Evolutionary conservation across 2,329 filamentous ascomycete species (phyloP).

Genomic region (Drechmeria coniospora): DNA sequence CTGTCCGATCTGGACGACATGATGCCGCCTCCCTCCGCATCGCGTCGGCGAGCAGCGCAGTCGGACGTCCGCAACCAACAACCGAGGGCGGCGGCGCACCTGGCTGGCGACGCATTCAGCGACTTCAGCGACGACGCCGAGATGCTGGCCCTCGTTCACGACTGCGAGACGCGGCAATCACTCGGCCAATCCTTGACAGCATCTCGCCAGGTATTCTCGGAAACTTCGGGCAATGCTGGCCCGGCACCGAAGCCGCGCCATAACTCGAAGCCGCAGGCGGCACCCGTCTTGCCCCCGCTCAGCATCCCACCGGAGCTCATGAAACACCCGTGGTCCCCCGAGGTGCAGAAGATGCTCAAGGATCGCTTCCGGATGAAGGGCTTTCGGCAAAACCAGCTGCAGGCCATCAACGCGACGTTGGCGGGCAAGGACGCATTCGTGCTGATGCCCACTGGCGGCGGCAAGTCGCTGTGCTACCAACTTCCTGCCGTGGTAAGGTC

Average conservation of each 20-base stretch:
- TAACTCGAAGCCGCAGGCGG: slow-evolving; percentile 16
- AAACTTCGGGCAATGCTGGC: slow-evolving; percentile 32
- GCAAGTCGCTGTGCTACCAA: slow-evolving; percentile 95
- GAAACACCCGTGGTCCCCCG: slow-evolving; percentile 66
- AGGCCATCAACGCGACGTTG: slow-evolving; percentile 90
- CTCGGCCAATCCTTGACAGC: slow-evolving; percentile 8
- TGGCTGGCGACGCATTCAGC: slow-evolving; percentile 21
- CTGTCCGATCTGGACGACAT: slow-evolving; percentile 9
- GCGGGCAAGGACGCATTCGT: slow-evolving; percentile 82
- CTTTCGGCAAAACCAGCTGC: slow-evolving; percentile 81
- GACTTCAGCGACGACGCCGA: slow-evolving; percentile 35
- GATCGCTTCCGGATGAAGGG: slow-evolving; percentile 72
- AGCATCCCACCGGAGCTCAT: slow-evolving; percentile 38
- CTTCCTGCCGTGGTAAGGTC: slow-evolving; percentile 71
- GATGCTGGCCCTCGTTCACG: slow-evolving; percentile 35
- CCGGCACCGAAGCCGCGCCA: slow-evolving; percentile 16
- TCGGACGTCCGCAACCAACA: slow-evolving; percentile 1
- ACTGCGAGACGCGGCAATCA: slow-evolving; percentile 29
- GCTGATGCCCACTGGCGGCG: slow-evolving; percentile 93
- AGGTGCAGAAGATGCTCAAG: slow-evolving; percentile 67
- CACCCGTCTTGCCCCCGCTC: slow-evolving; percentile 9
- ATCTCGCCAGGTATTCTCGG: slow-evolving; percentile 24
- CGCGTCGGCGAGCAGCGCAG: slow-evolving; percentile 4
- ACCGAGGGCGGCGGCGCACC: slow-evolving; percentile 5
- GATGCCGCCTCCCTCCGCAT: slow-evolving; percentile 3